phyloP scores from a whole-genome alignment of 352 stramenopile species.

The Blastocystis sp. region DNA sequence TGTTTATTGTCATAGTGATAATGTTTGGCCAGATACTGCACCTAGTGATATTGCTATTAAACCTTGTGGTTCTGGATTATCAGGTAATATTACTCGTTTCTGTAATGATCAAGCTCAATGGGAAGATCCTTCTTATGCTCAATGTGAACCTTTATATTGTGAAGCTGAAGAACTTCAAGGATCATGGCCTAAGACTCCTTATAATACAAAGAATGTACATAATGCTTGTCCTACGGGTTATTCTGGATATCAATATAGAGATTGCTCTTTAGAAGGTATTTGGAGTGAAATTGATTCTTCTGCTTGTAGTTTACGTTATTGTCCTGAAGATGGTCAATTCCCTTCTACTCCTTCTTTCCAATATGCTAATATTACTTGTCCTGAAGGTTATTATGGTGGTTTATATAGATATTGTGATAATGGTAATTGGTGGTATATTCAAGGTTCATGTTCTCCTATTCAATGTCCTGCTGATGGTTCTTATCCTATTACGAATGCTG shows the following conservation, averaged over 20 bases:
- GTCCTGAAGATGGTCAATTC: constrained; percentile 17
- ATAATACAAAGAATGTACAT: not conserved
- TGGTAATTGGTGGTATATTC: too few species aligned
- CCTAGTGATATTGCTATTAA: too few species aligned
- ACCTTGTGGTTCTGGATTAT: constrained; percentile 14
- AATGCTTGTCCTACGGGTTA: constrained; percentile 5
- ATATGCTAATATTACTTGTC: constrained; percentile 13
- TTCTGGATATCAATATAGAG: constrained; percentile 17
- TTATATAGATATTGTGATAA: constrained; percentile 8
- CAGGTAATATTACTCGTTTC: constrained; percentile 10
- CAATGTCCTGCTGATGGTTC: not conserved
- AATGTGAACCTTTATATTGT: too few species aligned
- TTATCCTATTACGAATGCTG: not conserved
- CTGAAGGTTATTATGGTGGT: constrained; percentile 19
- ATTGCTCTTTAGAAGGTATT: constrained; percentile 9
- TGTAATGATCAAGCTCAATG: constrained; percentile 12
- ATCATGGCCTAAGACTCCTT: constrained; percentile 24
- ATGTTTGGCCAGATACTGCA: too few species aligned
- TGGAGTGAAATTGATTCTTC: constrained; percentile 12
- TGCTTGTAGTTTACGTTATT: constrained; percentile 6
- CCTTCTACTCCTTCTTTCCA: too few species aligned
- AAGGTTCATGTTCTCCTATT: too few species aligned
- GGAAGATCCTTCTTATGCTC: not conserved
- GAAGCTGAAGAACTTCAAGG: too few species aligned
- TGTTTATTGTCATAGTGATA: too few species aligned